These are phyloP conservation scores for Aspergillus neotritici DNA, from an alignment of 2,329 filamentous ascomycete species.

Conservation along the genomic window DNA sequence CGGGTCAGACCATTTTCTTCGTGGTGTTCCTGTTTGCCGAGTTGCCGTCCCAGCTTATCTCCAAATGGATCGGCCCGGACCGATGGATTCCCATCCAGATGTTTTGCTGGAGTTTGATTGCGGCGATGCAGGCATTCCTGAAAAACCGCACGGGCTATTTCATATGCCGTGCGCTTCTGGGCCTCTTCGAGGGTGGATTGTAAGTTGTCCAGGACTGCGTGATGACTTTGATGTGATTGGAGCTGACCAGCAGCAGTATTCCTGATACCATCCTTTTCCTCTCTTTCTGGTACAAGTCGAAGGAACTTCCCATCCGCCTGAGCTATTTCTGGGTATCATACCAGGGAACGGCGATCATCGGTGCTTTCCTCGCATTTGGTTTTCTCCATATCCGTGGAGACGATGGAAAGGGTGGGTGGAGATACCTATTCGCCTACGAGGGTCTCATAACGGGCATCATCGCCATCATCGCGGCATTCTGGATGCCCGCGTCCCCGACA, in stretches of 20 bases:
- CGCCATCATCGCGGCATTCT: conserved; percentile 52
- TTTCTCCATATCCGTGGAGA: conserved; percentile 36
- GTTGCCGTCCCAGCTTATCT: conserved; percentile 57
- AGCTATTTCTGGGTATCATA: conserved; percentile 67
- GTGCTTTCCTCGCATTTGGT: conserved; percentile 45
- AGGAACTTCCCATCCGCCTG: conserved; percentile 62
- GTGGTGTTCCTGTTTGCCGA: conserved; percentile 44
- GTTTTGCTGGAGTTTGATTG: conserved; percentile 51
- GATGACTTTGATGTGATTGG: background rate
- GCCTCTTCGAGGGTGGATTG: conserved; percentile 51
- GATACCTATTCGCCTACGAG: conserved; percentile 40
- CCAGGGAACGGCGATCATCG: conserved; percentile 41
- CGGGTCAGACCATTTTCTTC: conserved; percentile 38
- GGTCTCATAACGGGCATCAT: conserved; percentile 50
- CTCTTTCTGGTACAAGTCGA: conserved; percentile 69
- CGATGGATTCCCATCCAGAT: conserved; percentile 58
- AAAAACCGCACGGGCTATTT: conserved; percentile 41
- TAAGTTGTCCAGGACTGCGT: conserved; percentile 41
- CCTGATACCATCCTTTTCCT: conserved; percentile 51
- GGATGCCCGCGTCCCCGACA: conserved; percentile 60
- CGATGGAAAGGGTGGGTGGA: conserved; percentile 38
- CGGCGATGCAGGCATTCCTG: conserved; percentile 47
- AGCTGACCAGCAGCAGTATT: conserved; percentile 25
- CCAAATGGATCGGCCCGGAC: conserved; percentile 55
- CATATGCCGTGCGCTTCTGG: conserved; percentile 43